phyloP scores from a whole-genome alignment of 768 basidiomycete species.

The Megacollybia marginata region DNA sequence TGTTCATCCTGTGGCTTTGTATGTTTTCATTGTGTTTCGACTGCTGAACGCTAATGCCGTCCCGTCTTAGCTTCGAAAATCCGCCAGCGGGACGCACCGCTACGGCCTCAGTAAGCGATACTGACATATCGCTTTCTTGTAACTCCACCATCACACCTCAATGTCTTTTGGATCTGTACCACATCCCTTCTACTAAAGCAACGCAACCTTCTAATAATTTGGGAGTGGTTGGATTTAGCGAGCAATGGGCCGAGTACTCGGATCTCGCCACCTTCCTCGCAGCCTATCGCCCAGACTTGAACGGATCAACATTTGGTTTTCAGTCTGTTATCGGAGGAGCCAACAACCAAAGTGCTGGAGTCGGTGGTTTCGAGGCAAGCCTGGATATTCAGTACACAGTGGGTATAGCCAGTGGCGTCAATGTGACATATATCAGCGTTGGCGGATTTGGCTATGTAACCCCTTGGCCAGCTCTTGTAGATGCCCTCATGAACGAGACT shows the following conservation, averaged over 20 bases:
- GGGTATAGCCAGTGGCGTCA: too few relatives aligned
- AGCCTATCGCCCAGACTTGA: too few relatives aligned
- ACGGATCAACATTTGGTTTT: too few relatives aligned
- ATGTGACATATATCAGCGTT: too few relatives aligned
- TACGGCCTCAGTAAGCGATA: neutral
- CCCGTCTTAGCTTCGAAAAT: neutral
- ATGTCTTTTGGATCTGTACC: constrained; percentile 16
- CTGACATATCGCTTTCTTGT: constrained; percentile 14
- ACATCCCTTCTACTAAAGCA: constrained; percentile 22
- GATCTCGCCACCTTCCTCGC: too few relatives aligned
- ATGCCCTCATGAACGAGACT: too few relatives aligned
- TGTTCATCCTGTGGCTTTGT: constrained; percentile 5
- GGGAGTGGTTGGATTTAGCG: constrained; percentile 21
- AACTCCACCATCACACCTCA: neutral
- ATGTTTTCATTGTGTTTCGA: neutral
- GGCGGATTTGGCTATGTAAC: too few relatives aligned
- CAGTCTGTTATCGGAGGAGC: too few relatives aligned
- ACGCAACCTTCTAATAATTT: constrained; percentile 16
- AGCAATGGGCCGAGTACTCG: constrained; percentile 12
- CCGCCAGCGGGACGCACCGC: neutral
- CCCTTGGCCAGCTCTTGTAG: too few relatives aligned
- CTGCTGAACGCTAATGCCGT: neutral
- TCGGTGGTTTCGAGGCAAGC: too few relatives aligned
- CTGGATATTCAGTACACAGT: too few relatives aligned
- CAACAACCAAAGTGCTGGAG: too few relatives aligned